Conservation (phyloP, 2,329 filamentous ascomycete species). For the Fusarium xyrophilum region DNA sequence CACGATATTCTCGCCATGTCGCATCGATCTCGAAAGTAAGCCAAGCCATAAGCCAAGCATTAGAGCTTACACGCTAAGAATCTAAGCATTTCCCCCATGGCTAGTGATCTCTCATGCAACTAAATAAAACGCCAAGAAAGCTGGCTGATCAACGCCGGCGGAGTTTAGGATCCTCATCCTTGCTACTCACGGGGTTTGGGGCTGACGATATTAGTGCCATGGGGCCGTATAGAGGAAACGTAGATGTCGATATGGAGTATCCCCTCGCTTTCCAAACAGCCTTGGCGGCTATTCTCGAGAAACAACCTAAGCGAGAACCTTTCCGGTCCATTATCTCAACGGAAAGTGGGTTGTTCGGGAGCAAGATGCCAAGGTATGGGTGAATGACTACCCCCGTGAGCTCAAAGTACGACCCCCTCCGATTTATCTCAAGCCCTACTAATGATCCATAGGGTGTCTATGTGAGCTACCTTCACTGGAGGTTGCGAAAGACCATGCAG, state of each 20-base stretch:
- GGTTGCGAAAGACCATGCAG: slow-evolving; percentile 7
- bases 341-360: slow-evolving; percentile 46
- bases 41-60: background rate
- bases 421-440: accelerated
- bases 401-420: slow-evolving; percentile 13
- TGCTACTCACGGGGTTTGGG: no score
- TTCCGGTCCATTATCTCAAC: slow-evolving; percentile 46
- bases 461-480: slow-evolving; percentile 23
- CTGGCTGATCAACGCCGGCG: background rate
- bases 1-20: no score
- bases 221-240: slow-evolving; percentile 31
- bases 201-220: slow-evolving; percentile 21
- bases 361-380: slow-evolving; percentile 43
- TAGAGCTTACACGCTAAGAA: accelerated
- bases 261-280: slow-evolving; percentile 26
- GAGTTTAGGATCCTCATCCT: background rate
- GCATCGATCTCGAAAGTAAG: no score
- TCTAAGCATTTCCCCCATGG: accelerated
- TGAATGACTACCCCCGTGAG: slow-evolving; percentile 30
- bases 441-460: background rate
- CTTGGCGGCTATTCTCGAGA: slow-evolving; percentile 11
- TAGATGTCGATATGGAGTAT: slow-evolving; percentile 32
- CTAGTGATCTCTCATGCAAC: accelerated
- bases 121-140: background rate
- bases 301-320: background rate